A percentile compares a stretch with the other conserved stretches of the same genome.
Evolutionary conservation across 1,284 basidiomycete species (phyloP).

Genomic region (Paramarasmius palmivorus): DNA sequence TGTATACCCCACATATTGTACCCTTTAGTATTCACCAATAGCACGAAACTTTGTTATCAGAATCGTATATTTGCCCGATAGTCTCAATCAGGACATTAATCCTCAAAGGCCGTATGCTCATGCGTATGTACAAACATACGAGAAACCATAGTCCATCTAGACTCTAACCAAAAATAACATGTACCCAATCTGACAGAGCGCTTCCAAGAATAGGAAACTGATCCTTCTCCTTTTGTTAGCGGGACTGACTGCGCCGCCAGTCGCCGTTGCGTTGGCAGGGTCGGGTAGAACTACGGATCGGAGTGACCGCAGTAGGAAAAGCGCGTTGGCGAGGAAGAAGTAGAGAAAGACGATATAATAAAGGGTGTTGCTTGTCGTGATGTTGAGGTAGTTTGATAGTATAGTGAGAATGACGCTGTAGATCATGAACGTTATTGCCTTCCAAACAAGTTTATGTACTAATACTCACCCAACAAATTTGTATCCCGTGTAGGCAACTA

Average conservation of each 20-base stretch:
- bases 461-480: constrained; percentile 89
- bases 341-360: constrained; percentile 82
- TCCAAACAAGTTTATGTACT: background rate
- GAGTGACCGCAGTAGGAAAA: constrained; percentile 66
- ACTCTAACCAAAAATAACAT: constrained; percentile 19
- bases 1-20: too few relatives aligned
- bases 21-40: too few relatives aligned
- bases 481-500: constrained; percentile 89
- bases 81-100: too few relatives aligned
- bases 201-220: constrained; percentile 17
- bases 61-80: too few relatives aligned
- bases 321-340: constrained; percentile 85
- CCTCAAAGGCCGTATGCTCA: too few relatives aligned
- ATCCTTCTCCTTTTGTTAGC: constrained; percentile 21
- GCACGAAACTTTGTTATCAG: too few relatives aligned
- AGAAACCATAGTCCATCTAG: too few relatives aligned
- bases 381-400: constrained; percentile 58
- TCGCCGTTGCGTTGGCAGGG: constrained; percentile 24
- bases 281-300: constrained; percentile 15
- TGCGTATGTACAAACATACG: too few relatives aligned
- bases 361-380: constrained; percentile 52
- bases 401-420: constrained; percentile 73
- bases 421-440: constrained; percentile 1
- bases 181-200: constrained; percentile 17
- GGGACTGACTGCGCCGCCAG: constrained; percentile 23